Evolutionary conservation across 768 basidiomycete species (phyloP).

Genomic region (Pleurotus giganteus): DNA sequence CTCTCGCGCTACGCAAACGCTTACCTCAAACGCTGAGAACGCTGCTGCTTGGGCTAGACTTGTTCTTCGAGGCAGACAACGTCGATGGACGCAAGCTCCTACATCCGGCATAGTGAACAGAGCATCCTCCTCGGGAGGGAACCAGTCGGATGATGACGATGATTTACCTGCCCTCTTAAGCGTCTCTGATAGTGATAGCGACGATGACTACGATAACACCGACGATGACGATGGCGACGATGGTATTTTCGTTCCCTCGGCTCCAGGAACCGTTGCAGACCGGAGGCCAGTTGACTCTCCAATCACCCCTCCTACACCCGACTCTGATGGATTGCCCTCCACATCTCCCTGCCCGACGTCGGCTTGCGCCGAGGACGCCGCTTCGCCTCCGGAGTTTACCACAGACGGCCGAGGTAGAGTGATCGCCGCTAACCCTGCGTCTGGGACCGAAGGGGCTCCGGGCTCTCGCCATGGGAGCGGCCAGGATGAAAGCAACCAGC

Average conservation of each 20-base stretch:
- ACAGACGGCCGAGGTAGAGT: constrained; percentile 67
- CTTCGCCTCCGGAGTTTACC: constrained; percentile 49
- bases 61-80: not conserved
- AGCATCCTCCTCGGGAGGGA: constrained; percentile 7
- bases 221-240: constrained; percentile 21
- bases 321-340: not conserved
- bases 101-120: constrained; percentile 1
- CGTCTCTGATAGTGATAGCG: constrained; percentile 34
- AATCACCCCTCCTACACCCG: not conserved
- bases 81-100: constrained; percentile 2
- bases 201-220: constrained; percentile 20
- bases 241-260: constrained; percentile 1
- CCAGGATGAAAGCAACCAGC: not conserved
- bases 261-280: not conserved
- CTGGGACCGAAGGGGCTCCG: not conserved
- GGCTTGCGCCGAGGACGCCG: not conserved
- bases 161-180: constrained; percentile 37
- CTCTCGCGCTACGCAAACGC: not conserved
- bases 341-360: not conserved
- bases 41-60: not conserved
- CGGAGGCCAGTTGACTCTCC: not conserved
- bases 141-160: constrained; percentile 16
- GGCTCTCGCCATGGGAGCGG: not conserved
- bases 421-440: constrained; percentile 35
- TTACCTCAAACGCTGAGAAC: not conserved